A percentile compares a stretch with the other conserved stretches of the same genome.
Conservation (phyloP, 2,329 filamentous ascomycete genomes). For the Xylaria sp. region DNA sequence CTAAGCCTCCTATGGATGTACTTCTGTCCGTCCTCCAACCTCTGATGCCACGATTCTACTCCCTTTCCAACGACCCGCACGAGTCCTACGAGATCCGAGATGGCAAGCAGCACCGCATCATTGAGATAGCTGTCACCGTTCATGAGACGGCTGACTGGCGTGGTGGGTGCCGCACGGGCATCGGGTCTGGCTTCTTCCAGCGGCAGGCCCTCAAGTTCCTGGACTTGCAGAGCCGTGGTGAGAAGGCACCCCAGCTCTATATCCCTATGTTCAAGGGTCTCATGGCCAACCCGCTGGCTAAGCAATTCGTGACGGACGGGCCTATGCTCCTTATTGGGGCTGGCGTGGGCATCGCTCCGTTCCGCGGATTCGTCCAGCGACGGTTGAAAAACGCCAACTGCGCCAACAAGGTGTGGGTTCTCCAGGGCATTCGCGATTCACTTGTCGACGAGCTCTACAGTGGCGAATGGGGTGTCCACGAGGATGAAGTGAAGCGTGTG, state of each 20-base stretch:
- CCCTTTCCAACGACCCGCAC: constrained; percentile 94
- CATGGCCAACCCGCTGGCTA: constrained; percentile 95
- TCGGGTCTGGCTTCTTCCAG: constrained; percentile 94
- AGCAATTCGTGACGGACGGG: constrained; percentile 90
- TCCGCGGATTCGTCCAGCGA: constrained; percentile 97
- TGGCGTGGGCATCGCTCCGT: constrained; percentile 95
- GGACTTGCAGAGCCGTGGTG: constrained; percentile 71
- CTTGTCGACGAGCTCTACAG: constrained; percentile 96
- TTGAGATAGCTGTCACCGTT: constrained; percentile 97
- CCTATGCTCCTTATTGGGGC: constrained; percentile 98
- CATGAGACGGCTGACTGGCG: constrained; percentile 88
- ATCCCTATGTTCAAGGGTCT: constrained; percentile 98
- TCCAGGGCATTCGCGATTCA: constrained; percentile 68
- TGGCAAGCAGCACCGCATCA: constrained; percentile 77
- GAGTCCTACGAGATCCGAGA: constrained; percentile 76
- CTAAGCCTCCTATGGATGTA: constrained; percentile 85
- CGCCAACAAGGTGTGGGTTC: constrained; percentile 54
- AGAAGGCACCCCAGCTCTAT: constrained; percentile 70
- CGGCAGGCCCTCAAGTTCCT: constrained; percentile 80
- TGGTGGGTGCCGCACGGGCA: constrained; percentile 77
- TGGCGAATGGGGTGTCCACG: constrained; percentile 95
- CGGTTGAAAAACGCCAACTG: constrained; percentile 53
- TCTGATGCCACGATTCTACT: constrained; percentile 98
- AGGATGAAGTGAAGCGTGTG: constrained; percentile 85
- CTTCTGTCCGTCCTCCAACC: constrained; percentile 84